Evolutionary conservation across 2,329 filamentous ascomycete genomes (phyloP).

Genomic region (Fusarium fracticaudum): DNA sequence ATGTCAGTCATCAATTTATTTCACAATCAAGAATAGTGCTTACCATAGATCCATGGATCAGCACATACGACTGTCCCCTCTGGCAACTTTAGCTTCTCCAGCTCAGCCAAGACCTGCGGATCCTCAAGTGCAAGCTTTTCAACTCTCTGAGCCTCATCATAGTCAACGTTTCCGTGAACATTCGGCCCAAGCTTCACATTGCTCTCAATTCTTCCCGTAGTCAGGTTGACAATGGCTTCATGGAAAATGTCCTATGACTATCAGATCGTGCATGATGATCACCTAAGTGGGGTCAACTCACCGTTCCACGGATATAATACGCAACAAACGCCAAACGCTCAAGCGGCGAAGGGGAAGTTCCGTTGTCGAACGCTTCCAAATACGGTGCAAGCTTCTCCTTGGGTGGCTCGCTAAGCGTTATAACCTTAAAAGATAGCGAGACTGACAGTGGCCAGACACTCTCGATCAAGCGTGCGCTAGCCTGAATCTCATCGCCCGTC

Average conservation of each 20-base stretch:
- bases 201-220: constrained; percentile 16
- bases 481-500: constrained; percentile 25
- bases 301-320: constrained; percentile 31
- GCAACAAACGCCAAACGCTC: constrained; percentile 29
- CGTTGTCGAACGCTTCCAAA: constrained; percentile 13
- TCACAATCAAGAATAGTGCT: no score
- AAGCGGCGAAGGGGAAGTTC: background rate
- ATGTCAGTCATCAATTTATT: background rate
- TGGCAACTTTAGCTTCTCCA: constrained; percentile 25
- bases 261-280: background rate
- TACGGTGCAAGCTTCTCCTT: constrained; percentile 28
- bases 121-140: constrained; percentile 30
- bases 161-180: constrained; percentile 26
- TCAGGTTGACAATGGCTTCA: constrained; percentile 31
- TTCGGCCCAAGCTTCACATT: constrained; percentile 32
- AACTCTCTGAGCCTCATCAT: constrained; percentile 28
- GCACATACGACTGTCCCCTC: constrained; percentile 31
- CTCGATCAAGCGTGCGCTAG: constrained; percentile 22
- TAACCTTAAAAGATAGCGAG: constrained; percentile 30
- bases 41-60: constrained; percentile 35
- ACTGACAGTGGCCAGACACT: constrained; percentile 23
- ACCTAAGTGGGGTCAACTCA: background rate
- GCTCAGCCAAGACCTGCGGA: constrained; percentile 20
- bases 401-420: constrained; percentile 30
- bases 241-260: constrained; percentile 24